Evolutionary conservation across 768 basidiomycete species (phyloP).

Genomic region (Cytidiella melzeri): DNA sequence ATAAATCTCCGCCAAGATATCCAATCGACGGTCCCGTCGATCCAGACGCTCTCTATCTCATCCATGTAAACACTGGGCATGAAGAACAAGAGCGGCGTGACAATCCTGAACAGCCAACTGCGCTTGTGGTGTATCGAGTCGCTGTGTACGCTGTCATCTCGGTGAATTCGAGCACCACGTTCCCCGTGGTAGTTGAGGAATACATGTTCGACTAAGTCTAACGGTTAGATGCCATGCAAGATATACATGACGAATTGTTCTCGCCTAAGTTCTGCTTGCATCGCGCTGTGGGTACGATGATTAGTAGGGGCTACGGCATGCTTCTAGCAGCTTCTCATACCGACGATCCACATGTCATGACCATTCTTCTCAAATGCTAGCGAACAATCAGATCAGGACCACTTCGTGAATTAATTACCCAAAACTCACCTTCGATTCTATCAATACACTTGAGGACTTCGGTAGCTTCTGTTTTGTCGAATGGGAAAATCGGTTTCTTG

Average conservation of each 20-base stretch:
- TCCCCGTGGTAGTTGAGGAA: constrained; percentile 5
- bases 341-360: neutral
- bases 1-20: constrained; percentile 41
- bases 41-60: constrained; percentile 41
- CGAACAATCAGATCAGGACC: too few relatives aligned
- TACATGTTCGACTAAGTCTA: too few relatives aligned
- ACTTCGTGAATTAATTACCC: too few relatives aligned
- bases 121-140: neutral
- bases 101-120: neutral
- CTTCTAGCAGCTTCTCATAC: neutral
- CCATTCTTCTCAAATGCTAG: neutral
- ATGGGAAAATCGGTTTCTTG: constrained; percentile 7
- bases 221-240: too few relatives aligned
- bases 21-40: constrained; percentile 38
- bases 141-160: neutral
- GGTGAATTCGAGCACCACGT: neutral
- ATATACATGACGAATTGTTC: too few relatives aligned
- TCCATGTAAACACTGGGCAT: constrained; percentile 41
- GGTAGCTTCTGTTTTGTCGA: constrained; percentile 2
- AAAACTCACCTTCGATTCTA: constrained; percentile 3
- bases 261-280: neutral
- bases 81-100: constrained; percentile 5
- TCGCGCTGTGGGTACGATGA: neutral
- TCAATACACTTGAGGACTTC: constrained; percentile 1
- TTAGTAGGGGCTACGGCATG: too few relatives aligned